Evolutionary conservation across 1,284 basidiomycete genomes (phyloP), one percentile per base, ranked within the genome.

Genomic region (Leccinum angustisporum): DNA sequence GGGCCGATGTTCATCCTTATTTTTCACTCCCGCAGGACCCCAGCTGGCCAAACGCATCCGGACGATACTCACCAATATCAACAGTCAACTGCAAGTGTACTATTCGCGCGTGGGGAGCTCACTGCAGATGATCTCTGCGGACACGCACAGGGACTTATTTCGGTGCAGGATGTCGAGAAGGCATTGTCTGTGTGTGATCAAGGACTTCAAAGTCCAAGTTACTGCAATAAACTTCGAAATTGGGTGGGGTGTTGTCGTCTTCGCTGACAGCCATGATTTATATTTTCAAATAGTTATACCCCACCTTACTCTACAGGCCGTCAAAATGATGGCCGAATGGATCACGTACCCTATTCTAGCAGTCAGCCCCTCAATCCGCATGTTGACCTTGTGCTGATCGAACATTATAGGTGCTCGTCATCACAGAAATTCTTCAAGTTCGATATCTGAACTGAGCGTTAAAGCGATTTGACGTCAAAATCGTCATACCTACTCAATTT

Each of bases 41-140:
- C 63, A 88, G n/a, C n/a, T n/a, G n/a, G n/a, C n/a, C n/a, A 97
- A 98, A 80, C 91, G 94, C 55, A 96, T 99, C 75, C 91, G 95
- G 61, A 84, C 85, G 43, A 98, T 99, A 95, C 86, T 99, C 62
- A 94, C 90, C 69, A 97, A 97, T 5, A 27, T 4, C 27, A n/a
- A 27, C 27, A 27, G 27, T 27, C 27, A 27, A 27, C 27, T 27
- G 4, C 27, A 27, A 6, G 27, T 6, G 27, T 27, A 27, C 27
- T 4, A 27, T 27, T 27, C 27, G 27, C 27, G 27, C 27, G 27
- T 27, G 5, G 27, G 27, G 27, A 27, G 27, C 27, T 27, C 27
- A 27, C 27, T 27, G 27, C 27, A 27, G 27, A 27, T 27, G 27
- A 27, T 27, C 25, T 3, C 25, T 27, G 25, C 25, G 25, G 25